Percentiles rank a stretch among this genome's conserved stretches.
These are phyloP conservation scores for Sporormia fimetaria DNA, from an alignment of 495 filamentous ascomycete genomes.

Conservation along the genomic window DNA sequence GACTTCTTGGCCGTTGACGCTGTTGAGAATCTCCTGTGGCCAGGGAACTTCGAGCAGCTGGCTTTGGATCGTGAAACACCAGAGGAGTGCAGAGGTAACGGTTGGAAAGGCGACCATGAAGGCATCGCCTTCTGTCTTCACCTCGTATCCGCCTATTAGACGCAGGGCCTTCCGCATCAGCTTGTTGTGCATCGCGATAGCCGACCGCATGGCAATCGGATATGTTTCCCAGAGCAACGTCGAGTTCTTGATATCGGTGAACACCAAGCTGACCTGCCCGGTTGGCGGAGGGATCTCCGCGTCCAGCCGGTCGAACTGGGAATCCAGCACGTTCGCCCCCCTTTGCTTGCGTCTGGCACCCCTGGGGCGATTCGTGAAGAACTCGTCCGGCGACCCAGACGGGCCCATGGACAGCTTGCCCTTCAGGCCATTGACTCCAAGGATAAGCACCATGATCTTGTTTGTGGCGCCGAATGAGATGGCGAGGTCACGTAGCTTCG, in stretches of 20 bases:
- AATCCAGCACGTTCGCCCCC: constrained; percentile 62
- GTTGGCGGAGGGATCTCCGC: constrained; percentile 80
- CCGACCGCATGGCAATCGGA: constrained; percentile 85
- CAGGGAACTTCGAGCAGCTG: constrained; percentile 78
- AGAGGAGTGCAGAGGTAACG: constrained; percentile 81
- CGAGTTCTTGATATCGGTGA: constrained; percentile 99
- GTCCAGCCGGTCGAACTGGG: constrained; percentile 70
- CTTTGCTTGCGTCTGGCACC: too few relatives aligned
- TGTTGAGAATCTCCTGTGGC: constrained; percentile 85
- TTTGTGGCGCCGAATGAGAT: constrained; percentile 85
- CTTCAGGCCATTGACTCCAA: constrained; percentile 82
- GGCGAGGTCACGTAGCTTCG: constrained; percentile 88
- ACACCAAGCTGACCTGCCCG: constrained; percentile 84
- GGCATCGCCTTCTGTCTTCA: constrained; percentile 98
- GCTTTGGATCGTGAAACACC: constrained; percentile 90
- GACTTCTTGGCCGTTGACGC: constrained; percentile 69
- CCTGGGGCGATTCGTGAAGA: constrained; percentile 47
- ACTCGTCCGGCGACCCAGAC: constrained; percentile 55
- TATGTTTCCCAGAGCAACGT: constrained; percentile 95
- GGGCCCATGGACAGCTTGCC: constrained; percentile 74
- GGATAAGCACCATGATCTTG: constrained; percentile 98
- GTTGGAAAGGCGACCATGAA: constrained; percentile 99
- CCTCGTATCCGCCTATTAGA: constrained; percentile 92
- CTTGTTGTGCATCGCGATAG: constrained; percentile 92
- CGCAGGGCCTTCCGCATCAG: constrained; percentile 87